Base-by-base conservation (phyloP, 352 stramenopile genomes). In the Phytophthora megakarya region DNA sequence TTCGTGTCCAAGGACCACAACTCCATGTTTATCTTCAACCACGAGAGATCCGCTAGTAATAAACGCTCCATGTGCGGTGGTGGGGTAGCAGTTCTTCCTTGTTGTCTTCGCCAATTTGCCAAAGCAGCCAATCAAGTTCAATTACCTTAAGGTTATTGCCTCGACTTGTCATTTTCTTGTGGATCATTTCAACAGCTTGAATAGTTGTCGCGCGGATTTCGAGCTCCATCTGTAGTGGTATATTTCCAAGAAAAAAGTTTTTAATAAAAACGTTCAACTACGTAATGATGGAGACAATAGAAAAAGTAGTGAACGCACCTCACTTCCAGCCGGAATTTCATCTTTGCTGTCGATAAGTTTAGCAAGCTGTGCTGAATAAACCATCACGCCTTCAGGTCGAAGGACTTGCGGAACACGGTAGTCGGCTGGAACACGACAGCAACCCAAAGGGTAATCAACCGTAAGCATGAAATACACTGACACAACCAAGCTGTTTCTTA, bases 81-180 rank as follows among this genome's bases (percentile, higher is more conserved):
- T 97, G 85, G 25, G 84, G 81, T 49, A 78, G 57, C 37, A 96
- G 61, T n/a, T 58, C n/a, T 23, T 93, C 75, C 51, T 93, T 96
- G 58, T 65, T 76, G 50, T 84, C 64, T 46, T 97, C 89, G 3
- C 89, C 89, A 59, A 86, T 86, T 60, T 96, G 83, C 89, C 89
- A 97, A 8, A 97, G 70, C 23, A 93, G 57, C 89, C 89, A 97
- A 69, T 97, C 89, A 19, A 96, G 78, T 56, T 96, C 86, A 35
- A 91, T 82, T 21, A 95, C 81, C 28, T 86, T 77, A 15, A 90
- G 78, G 9, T 35, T 25, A 44, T 80, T 67, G 12, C 76, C 83
- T 18, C 50, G 57, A 1, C 21, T 53, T 0, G 59, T 33, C 64
- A 90, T 71, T 51, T 53, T 33, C 10, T 63, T 48, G 44, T 89